These are phyloP conservation scores for Paralagenidium karlingii DNA, from an alignment of 352 stramenopile species.

Conservation along the genomic window DNA sequence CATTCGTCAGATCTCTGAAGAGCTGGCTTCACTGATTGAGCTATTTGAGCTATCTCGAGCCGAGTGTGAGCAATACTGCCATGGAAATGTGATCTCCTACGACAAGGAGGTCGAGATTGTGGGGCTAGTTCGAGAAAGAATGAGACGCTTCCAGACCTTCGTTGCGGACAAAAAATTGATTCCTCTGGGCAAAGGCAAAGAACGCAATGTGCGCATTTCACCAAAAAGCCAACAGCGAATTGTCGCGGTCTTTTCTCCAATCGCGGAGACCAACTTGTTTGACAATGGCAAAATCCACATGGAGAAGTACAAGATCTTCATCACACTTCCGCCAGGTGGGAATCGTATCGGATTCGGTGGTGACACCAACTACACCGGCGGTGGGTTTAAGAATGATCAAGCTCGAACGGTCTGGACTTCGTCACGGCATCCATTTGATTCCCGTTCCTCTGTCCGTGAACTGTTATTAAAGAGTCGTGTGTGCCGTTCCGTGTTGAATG, in stretches of 20 bases:
- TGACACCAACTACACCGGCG: background rate
- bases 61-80: constrained; percentile 64
- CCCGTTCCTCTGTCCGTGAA: constrained; percentile 38
- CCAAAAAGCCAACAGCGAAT: constrained; percentile 67
- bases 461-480: constrained; percentile 75
- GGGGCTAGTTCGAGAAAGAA: constrained; percentile 57
- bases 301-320: constrained; percentile 83
- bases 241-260: constrained; percentile 62
- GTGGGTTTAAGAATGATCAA: constrained; percentile 20
- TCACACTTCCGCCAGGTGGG: constrained; percentile 69
- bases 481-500: constrained; percentile 78
- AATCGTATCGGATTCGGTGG: constrained; percentile 13
- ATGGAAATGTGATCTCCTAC: constrained; percentile 31
- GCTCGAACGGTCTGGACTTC: constrained; percentile 40
- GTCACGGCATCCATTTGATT: constrained; percentile 36
- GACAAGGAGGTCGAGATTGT: constrained; percentile 78
- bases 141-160: constrained; percentile 48
- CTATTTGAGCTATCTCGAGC: constrained; percentile 48
- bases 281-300: constrained; percentile 52
- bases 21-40: constrained; percentile 42
- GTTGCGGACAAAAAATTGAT: constrained; percentile 60
- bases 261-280: constrained; percentile 18
- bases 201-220: constrained; percentile 66
- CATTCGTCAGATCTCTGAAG: too few relatives aligned
- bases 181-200: constrained; percentile 44